These are phyloP conservation scores for Acanthamoeba castellanii DNA, from an alignment of 208 protist genomes.

Conservation along the genomic window DNA sequence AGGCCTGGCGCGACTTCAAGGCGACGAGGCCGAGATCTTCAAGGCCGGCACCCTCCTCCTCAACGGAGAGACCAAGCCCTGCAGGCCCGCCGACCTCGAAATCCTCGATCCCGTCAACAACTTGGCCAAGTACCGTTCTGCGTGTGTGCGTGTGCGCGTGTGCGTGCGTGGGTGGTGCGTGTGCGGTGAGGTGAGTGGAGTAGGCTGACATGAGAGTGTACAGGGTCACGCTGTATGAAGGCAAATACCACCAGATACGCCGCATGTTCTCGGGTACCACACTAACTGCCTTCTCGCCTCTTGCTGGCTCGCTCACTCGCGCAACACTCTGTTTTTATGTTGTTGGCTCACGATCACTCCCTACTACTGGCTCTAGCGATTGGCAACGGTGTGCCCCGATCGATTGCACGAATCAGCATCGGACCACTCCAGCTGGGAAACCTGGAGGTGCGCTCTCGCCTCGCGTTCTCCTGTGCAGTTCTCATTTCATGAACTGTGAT, in stretches of 20 bases:
- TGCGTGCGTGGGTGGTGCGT: neutral
- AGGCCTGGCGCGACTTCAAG: neutral
- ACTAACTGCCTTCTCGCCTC: neutral
- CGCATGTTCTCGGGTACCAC: constrained; percentile 5
- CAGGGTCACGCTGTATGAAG: constrained; percentile 51
- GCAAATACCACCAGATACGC: constrained; percentile 48
- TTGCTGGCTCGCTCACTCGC: neutral
- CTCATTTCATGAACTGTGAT: neutral
- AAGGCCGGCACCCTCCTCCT: constrained; percentile 15
- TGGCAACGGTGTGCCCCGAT: constrained; percentile 25
- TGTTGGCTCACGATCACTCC: no score
- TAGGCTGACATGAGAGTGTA: no score
- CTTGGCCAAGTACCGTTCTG: neutral
- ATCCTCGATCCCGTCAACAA: constrained; percentile 34
- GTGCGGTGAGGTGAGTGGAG: no score
- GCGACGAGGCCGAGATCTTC: constrained; percentile 10
- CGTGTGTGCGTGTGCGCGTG: neutral
- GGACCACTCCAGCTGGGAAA: neutral
- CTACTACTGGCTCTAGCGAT: constrained; percentile 3
- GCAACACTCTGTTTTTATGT: neutral
- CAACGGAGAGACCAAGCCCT: constrained; percentile 11
- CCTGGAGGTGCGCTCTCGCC: neutral
- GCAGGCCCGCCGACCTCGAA: constrained; percentile 33
- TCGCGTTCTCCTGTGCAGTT: no score
- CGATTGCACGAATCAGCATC: neutral